phyloP scores from a whole-genome alignment of 257 asterid species.

The Anisodus tanguticus region DNA sequence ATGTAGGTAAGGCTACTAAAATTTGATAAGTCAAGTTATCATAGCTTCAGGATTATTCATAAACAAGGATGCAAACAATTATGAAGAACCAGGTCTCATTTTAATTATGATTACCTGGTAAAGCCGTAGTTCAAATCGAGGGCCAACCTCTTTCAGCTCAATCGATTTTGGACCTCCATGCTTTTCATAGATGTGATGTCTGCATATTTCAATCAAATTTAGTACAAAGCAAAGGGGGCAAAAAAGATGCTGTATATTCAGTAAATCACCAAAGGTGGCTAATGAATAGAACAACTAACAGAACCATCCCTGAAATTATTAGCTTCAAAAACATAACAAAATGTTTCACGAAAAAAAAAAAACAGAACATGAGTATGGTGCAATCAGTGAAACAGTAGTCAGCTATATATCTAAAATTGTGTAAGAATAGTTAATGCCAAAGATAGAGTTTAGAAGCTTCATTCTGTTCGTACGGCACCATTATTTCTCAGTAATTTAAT shows the following conservation, averaged over 20 bases:
- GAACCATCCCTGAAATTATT: neutral
- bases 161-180: slow-evolving; percentile 88
- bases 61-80: neutral
- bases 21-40: neutral
- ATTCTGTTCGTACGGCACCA: neutral
- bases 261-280: neutral
- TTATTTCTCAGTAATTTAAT: neutral
- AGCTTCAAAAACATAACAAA: neutral
- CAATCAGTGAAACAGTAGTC: neutral
- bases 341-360: neutral
- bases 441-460: neutral
- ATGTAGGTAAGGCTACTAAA: neutral
- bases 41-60: neutral
- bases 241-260: neutral
- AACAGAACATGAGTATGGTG: neutral
- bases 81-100: neutral
- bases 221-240: neutral
- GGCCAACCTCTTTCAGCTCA: slow-evolving; percentile 92
- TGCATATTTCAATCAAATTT: slow-evolving; percentile 45
- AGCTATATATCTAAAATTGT: neutral
- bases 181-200: slow-evolving; percentile 88
- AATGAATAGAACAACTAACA: slow-evolving; percentile 18
- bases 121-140: slow-evolving; percentile 87
- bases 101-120: slow-evolving; percentile 62
- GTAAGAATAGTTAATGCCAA: neutral